Base-by-base conservation (phyloP, 257 asterid species). In the Osmanthus fragrans region DNA sequence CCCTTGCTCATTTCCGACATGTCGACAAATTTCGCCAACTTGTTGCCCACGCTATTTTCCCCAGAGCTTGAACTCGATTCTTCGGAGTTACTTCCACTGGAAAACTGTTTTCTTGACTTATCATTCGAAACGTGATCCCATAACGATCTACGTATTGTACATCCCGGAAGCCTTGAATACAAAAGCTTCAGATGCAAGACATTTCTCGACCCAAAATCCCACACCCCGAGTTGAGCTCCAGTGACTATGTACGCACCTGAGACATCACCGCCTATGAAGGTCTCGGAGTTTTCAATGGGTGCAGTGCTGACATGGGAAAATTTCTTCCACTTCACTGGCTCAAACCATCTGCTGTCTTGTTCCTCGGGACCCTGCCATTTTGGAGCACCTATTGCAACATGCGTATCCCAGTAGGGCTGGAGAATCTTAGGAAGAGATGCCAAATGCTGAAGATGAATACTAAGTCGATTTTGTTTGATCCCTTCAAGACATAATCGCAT, bases 361-460 rank as follows among this genome's bases (percentile, higher is more conserved):
- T 93, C 97, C 77, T 93, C 96, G 0, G 97, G 96, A 5, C 96
- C 97, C 80, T 90, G 97, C 97, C 97, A 91, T 80, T 87, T 93
- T 9, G 96, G 97, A 68, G 97, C 94, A 58, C 97, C 98, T 9
- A 93, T 91, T 11, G 94, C 92, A 27, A 93, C 68, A 9, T 91
- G 92, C 0, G 88, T 18, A 75, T 93, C 96, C 98, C 98, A 93
- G 76, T 86, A 83, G 1, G 97, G 96, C 78, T 84, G 93, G 49
- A 91, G 92, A 80, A 91, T 86, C 89, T 87, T 91, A 16, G 97
- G 98, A 73, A 91, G 93, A 23, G 82, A 73, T 10, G 73, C 81
- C 39, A 91, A 45, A 82, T 93, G 96, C 81, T 88, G 96, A 66
- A 93, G 86, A 80, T 90, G 89, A 82, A 93, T 84, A 65, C 88